Evolutionary conservation across 2,329 filamentous ascomycete species (phyloP), one percentile per base, ranked within the genome.

Genomic region (Fusarium nanum): DNA sequence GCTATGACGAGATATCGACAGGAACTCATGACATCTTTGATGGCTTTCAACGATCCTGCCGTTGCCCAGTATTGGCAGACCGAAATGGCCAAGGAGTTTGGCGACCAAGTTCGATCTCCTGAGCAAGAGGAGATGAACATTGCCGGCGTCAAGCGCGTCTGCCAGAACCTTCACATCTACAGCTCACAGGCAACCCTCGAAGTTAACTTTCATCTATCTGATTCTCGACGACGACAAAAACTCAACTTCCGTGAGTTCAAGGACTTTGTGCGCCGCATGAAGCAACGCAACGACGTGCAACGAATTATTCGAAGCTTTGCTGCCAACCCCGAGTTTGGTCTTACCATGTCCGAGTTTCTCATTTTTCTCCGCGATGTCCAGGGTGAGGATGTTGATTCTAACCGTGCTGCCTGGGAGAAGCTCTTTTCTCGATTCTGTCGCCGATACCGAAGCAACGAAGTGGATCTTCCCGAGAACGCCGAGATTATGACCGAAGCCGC

Each of bases 111-210:
- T 11, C 83, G 85, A 57, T 77, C 79, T 5, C 80, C 84, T 8
- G 88, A 88, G 28, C 87, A 91, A 9, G 91, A 94, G 73, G 88
- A 87, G 56, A 89, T 98, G 55, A 91, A 95, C 72, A 88, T 97
- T 56, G 85, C 86, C 18, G 92, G 92, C 13, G 91, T 97, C 30
- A 91, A 94, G 77, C 90, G 91, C 63, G 86, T 98, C 16, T 98
- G 96, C 81, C 92, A 92, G 64, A 94, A 91, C 75, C 84, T 98
- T 48, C 94, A 98, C 78, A 97, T 99, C 75, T 94, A 98, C 79
- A 93, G 93, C 75, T 92, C 93, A 4, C 89, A 91, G 65, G 87
- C 88, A 57, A 91, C 92, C 47, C 84, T 98, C 7, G 89, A 88
- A 58, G 84, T 86, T 32, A 92, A 92, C 73, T 98, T 98, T 75